These are phyloP conservation scores for Solanum aculeatissimum DNA, from an alignment of 305 asterid genomes.

Conservation along the genomic window DNA sequence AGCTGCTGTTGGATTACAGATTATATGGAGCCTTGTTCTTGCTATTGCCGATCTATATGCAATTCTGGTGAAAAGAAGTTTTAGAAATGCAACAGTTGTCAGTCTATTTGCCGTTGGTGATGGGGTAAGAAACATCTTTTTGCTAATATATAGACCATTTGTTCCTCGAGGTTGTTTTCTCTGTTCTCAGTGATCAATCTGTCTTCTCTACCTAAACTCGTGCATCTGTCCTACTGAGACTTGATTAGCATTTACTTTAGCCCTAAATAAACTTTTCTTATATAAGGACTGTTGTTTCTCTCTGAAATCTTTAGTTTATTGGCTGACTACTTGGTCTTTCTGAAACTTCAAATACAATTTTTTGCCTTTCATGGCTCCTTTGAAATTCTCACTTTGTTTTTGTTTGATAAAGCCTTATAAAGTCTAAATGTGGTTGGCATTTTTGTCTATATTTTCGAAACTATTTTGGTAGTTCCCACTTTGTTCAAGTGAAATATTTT, in stretches of 20 bases:
- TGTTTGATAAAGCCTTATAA: neutral
- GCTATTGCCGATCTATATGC: constrained; percentile 66
- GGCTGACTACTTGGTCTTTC: neutral
- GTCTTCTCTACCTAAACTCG: neutral
- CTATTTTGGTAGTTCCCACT: neutral
- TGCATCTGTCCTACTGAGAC: neutral
- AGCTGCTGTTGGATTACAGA: constrained; percentile 81
- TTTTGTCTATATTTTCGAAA: neutral
- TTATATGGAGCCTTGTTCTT: constrained; percentile 73
- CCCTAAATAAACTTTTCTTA: neutral
- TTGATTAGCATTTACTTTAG: neutral
- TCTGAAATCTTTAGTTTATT: neutral
- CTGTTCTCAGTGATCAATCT: neutral
- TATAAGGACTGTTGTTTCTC: neutral
- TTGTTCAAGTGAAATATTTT: neutral
- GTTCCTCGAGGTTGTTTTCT: neutral
- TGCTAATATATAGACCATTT: neutral
- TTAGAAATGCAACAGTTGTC: constrained; percentile 43
- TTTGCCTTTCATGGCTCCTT: neutral
- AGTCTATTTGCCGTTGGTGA: constrained; percentile 75
- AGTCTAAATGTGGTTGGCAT: neutral
- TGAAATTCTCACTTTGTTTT: neutral
- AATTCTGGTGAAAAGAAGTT: constrained; percentile 62
- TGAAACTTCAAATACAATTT: neutral
- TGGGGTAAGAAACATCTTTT: constrained; percentile 54